Conservation (phyloP, 768 basidiomycete species). For the Lentinula edodes region DNA sequence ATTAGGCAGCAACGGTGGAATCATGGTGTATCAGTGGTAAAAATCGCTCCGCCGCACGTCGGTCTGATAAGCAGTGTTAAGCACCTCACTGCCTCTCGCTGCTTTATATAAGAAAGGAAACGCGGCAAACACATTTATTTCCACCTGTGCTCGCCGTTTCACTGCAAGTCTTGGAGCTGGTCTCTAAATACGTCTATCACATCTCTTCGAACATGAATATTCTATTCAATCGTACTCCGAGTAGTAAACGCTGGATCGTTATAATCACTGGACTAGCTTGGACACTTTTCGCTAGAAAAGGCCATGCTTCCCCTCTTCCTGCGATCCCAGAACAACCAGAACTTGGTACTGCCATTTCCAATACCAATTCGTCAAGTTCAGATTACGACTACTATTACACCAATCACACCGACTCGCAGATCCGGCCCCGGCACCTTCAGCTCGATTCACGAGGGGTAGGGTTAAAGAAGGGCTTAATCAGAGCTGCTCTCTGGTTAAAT, state of each 20-base stretch:
- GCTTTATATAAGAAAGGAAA: too few species aligned
- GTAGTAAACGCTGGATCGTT: not conserved
- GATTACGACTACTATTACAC: not conserved
- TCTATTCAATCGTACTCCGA: not conserved
- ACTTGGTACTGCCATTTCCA: not conserved
- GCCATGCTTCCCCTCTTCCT: not conserved
- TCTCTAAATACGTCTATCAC: not conserved
- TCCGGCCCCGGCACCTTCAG: not conserved
- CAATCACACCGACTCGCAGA: not conserved
- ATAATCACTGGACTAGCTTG: not conserved
- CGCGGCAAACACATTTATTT: too few species aligned
- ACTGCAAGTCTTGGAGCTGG: not conserved
- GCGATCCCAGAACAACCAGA: not conserved
- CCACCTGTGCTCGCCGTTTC: too few species aligned
- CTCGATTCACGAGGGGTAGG: not conserved
- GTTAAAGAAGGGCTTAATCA: not conserved
- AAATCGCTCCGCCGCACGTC: too few species aligned
- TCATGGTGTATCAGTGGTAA: too few species aligned
- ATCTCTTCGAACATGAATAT: not conserved
- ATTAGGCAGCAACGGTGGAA: too few species aligned
- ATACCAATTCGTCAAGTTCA: not conserved
- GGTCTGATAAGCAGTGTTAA: too few species aligned
- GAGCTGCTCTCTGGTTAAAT: not conserved
- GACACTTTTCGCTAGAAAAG: not conserved
- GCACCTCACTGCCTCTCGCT: too few species aligned